Evolutionary conservation across 176 grass and related monocot genomes (phyloP), one percentile per base, ranked within the genome.

Genomic region (Bolboschoenus planiculmis): DNA sequence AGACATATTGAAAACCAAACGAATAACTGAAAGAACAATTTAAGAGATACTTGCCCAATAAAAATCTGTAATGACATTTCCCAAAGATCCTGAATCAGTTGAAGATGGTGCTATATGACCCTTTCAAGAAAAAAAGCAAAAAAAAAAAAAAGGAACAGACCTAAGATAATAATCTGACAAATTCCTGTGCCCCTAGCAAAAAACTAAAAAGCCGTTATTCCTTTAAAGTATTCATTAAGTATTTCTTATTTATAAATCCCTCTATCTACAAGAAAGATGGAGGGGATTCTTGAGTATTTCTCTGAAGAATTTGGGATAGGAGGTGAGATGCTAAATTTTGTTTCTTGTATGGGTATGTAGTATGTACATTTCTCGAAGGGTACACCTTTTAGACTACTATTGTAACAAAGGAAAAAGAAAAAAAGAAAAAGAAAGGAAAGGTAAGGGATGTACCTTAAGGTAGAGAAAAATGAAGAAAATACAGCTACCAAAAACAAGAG

Each of bases 81-180:
- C 97, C 24, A 89, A 88, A 34, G 97, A 96, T 63, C 97, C 97
- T 88, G 97, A 99, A 83, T 99, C 97, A 85, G 93, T 88, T 80
- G 93, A 99, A 57, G 97, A 99, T 91, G 97, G 97, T 46, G 85
- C 91, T 82, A 99, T 44, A 84, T 95, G 97, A 78, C 97, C 97
- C 97, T 99, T 67, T 42, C n/a, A n/a, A n/a, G n/a, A n/a, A 48
- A 84, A 20, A 46, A 1, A 86, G 84, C 8, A 16, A 48, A 2
- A 4, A 29, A 26, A 58, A 71, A 65, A 48, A 7, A 18, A 14
- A 59, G 2, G 1, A 0, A 74, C n/a, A 53, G 15, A 40, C 40
- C n/a, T n/a, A n/a, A n/a, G n/a, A n/a, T n/a, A n/a, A n/a, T n/a
- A n/a, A n/a, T n/a, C n/a, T 18, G 11, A 65, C 5, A 27, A 82